Evolutionary conservation across 2,329 filamentous ascomycete genomes (phyloP).

Genomic region (Fusarium albidum): DNA sequence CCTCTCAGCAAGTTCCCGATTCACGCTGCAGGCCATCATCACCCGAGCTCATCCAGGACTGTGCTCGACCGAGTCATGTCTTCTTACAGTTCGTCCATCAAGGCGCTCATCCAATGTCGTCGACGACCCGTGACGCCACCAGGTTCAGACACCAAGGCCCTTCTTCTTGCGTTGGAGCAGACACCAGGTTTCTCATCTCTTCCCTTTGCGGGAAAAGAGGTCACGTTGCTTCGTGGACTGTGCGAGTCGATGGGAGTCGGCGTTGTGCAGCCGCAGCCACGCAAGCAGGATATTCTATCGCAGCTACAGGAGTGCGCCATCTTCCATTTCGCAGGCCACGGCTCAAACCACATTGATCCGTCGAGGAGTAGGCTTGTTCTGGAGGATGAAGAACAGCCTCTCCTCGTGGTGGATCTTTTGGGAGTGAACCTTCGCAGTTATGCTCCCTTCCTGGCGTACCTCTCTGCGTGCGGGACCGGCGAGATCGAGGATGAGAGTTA

Average conservation of each 20-base stretch:
- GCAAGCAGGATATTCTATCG: constrained; percentile 35
- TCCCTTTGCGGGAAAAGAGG: constrained; percentile 29
- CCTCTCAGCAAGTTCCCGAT: constrained; percentile 41
- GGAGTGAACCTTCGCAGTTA: constrained; percentile 21
- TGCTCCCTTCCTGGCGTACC: constrained; percentile 46
- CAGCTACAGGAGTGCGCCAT: constrained; percentile 41
- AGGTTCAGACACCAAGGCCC: neutral
- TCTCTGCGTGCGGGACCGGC: constrained; percentile 49
- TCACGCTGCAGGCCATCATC: constrained; percentile 46
- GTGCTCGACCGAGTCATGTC: constrained; percentile 48
- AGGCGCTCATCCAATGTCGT: constrained; percentile 36
- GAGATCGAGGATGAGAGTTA: constrained; percentile 30
- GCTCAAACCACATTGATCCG: constrained; percentile 2
- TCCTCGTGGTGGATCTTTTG: constrained; percentile 25
- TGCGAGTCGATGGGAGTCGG: constrained; percentile 3
- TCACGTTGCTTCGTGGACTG: constrained; percentile 18
- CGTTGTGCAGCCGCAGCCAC: neutral
- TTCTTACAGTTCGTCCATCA: constrained; percentile 48
- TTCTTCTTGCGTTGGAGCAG: constrained; percentile 43
- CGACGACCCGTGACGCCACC: constrained; percentile 7
- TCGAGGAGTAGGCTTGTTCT: constrained; percentile 21
- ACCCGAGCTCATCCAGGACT: constrained; percentile 24
- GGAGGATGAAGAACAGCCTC: neutral
- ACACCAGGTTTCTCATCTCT: constrained; percentile 10
- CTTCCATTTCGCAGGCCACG: constrained; percentile 47